These are phyloP conservation scores for Phaffomyces thermotolerans DNA, from an alignment of 805 yeast genomes.

Conservation along the genomic window DNA sequence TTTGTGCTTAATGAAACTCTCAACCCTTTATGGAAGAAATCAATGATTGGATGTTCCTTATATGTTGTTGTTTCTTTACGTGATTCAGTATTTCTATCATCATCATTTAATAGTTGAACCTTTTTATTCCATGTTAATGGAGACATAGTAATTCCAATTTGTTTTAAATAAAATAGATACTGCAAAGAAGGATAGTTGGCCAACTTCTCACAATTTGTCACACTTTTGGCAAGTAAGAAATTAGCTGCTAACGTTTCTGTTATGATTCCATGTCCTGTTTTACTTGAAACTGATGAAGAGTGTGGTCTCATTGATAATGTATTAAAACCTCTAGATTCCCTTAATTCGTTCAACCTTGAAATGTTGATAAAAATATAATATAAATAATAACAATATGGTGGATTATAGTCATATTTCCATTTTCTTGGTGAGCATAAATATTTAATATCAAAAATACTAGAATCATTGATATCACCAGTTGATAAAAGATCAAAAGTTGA, in stretches of 20 bases:
- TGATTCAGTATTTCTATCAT: constrained; percentile 12
- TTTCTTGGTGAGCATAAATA: constrained; percentile 20
- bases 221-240: constrained; percentile 17
- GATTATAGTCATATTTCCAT: constrained; percentile 30
- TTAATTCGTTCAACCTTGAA: constrained; percentile 17
- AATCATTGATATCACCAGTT: constrained; percentile 18
- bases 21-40: constrained; percentile 22
- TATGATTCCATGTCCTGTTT: constrained; percentile 21
- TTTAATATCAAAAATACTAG: constrained; percentile 15
- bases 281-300: constrained; percentile 17
- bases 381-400: constrained; percentile 33
- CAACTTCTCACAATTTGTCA: constrained; percentile 22
- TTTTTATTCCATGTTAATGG: constrained; percentile 26
- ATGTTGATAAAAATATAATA: constrained; percentile 27
- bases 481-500: constrained; percentile 28
- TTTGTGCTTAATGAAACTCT: constrained; percentile 19
- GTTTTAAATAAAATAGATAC: constrained; percentile 22
- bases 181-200: constrained; percentile 19
- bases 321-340: constrained; percentile 12
- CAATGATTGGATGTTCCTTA: constrained; percentile 18
- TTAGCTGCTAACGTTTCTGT: constrained; percentile 21
- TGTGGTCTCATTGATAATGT: constrained; percentile 19
- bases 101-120: constrained; percentile 18
- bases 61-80: constrained; percentile 10
- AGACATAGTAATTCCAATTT: constrained; percentile 24